Conservation (phyloP, 257 asterid genomes). For the Primulina eburnea region DNA sequence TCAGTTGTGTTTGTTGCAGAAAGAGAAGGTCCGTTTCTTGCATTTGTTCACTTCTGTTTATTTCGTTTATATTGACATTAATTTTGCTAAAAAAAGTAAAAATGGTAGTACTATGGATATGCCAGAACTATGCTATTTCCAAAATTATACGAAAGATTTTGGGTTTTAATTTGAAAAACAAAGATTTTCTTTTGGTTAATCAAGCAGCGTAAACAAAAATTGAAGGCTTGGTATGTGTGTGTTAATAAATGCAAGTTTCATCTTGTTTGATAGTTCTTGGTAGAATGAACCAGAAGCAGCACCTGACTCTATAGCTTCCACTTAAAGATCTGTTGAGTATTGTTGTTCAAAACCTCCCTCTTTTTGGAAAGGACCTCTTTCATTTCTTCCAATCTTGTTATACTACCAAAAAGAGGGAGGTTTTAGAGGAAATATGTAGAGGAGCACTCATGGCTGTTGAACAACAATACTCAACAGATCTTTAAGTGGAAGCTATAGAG, state of each 20-base stretch:
- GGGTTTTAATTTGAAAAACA: no score
- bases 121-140: no score
- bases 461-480: constrained; percentile 38
- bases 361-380: no score
- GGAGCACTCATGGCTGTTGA: constrained; percentile 70
- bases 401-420: constrained; percentile 54
- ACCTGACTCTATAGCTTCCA: no score
- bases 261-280: constrained; percentile 3
- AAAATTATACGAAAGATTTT: no score
- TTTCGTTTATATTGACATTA: constrained; percentile 7
- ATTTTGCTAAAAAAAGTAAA: constrained; percentile 2
- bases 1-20: constrained; percentile 55
- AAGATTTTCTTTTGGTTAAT: no score
- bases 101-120: not conserved
- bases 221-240: no score
- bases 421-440: constrained; percentile 66
- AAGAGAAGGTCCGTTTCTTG: constrained; percentile 53
- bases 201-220: no score
- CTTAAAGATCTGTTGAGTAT: no score
- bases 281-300: no score
- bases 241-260: not conserved
- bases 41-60: not conserved
- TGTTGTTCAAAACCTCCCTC: no score
- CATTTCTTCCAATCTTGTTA: no score
- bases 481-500: constrained; percentile 59